phyloP scores from a whole-genome alignment of 495 filamentous ascomycete species.

The Aspergillus campestris region DNA sequence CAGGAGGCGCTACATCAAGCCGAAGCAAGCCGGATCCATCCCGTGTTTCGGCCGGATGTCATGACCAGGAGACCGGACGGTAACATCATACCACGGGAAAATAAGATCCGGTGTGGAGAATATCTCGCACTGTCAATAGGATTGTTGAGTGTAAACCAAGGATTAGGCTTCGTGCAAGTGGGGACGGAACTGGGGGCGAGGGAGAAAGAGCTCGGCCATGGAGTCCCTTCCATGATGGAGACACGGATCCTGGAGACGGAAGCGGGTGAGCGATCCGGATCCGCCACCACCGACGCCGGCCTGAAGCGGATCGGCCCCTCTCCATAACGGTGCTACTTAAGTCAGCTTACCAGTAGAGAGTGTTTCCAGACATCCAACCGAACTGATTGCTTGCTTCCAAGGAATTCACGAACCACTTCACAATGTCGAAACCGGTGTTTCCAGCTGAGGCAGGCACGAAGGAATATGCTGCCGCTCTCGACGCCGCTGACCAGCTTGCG shows the following conservation, averaged over 20 bases:
- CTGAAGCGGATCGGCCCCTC: not conserved
- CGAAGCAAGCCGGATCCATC: not conserved
- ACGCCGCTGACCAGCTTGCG: conserved; percentile 58
- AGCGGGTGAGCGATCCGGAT: conserved; percentile 9
- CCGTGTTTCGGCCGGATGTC: too few species aligned
- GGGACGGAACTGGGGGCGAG: too few species aligned
- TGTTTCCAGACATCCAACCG: not conserved
- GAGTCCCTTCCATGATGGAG: too few species aligned
- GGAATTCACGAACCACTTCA: conserved; percentile 1
- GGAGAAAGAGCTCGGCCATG: too few species aligned
- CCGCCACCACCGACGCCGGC: not conserved
- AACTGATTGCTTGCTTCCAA: not conserved
- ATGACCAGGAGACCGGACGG: too few species aligned
- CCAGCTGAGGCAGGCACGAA: conserved; percentile 27
- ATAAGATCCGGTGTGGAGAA: too few species aligned
- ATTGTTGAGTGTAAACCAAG: too few species aligned
- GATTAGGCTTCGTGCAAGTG: too few species aligned
- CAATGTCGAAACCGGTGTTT: conserved; percentile 24
- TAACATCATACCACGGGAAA: too few species aligned
- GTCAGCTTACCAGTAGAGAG: too few species aligned
- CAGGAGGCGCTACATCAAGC: not conserved
- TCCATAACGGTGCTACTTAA: too few species aligned
- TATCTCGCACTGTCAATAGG: too few species aligned
- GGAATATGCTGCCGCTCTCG: conserved; percentile 56
- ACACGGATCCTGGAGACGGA: conserved; percentile 17